Base-by-base conservation (phyloP, 129 eudicot species). In the Helianthus tuberosus region DNA sequence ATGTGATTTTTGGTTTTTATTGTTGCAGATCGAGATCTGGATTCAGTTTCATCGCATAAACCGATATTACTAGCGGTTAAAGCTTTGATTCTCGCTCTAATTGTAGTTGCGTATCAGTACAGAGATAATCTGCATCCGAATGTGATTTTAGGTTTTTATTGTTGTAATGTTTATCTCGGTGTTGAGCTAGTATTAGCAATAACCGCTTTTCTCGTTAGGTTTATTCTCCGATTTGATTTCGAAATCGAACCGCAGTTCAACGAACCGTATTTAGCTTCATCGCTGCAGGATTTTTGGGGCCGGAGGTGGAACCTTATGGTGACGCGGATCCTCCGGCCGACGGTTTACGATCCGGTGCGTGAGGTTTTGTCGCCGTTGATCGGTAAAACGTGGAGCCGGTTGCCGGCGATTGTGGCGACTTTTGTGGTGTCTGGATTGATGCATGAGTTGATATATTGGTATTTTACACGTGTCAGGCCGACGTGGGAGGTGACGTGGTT, bases 401-500 rank as follows among this genome's bases (percentile, higher is more conserved):
- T 41, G 49, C 59, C 72, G 13, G 88, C 89, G 0, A 58, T 71
- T 8, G 3, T 87, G 10, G 79, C 79, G 14, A 83, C 91, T 2
- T 90, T 90, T 66, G 8, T 85, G 77, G 89, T 85, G 15, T 90
- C 96, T 1, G 91, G 96, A 0, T 20, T 90, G 17, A 83, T 85
- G 91, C 96, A 90, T 62, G 96, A 90, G 81, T 1, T 75, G 46
- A 66, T 87, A 1, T 84, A 66, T 38, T 83, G 49, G 47, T 90
- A 87, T 41, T 8, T 87, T 6, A 64, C 87, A 1, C 90, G 83
- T 14, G 91, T 62, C 1, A 1, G 17, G 4, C 91, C 91, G 7
- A 87, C 96, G 71, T 87, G 93, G 87, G 89, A 87, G 87, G 90
- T 85, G 69, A 87, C 93, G 38, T 85, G 87, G 85, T 87, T 85